Evolutionary conservation across 2,329 filamentous ascomycete genomes (phyloP), one percentile per base, ranked within the genome.

Genomic region (Lasiodiplodia sp.): DNA sequence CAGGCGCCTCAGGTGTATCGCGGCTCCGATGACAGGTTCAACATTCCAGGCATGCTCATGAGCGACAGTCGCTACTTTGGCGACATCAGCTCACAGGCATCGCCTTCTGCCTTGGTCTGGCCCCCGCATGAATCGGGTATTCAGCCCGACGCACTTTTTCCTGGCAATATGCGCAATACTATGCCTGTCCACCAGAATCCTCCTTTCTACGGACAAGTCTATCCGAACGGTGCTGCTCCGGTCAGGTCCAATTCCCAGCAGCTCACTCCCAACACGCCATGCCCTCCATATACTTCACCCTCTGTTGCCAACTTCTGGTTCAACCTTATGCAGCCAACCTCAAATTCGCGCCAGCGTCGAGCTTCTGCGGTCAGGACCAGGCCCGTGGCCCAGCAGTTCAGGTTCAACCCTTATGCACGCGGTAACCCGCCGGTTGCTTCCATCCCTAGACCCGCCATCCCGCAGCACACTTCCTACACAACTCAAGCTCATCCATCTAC

Each of bases 351-450:
- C 18, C 40, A 47, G 40, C 40, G n/a, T 10, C 40, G n/a, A n/a
- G 18, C 40, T 47, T 80, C 2, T 79, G 89, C 66, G 72, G 76
- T 12, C 73, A 70, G 8, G 72, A 73, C 51, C 69, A 72, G 14
- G 79, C 78, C 69, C 69, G 76, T 6, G 68, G 74, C 0, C 79
- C 82, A 68, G 18, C 16, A 23, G 58, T 51, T 63, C 21, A 16
- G 21, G 56, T 40, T 40, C n/a, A 18, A 18, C 16, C 31, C 31
- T n/a, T 31, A 37, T 14, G 14, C 18, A 11, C 7, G 25, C 7
- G 18, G 25, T 10, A 37, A 16, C 18, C 34, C 25, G 25, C 2
- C 23, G 31, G 31, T 23, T 38, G 31, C 38, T 44, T 16, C 38
- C 14, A 23, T n/a, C 14, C 5, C 12, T 12, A 44, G 12, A 44